phyloP scores from a whole-genome alignment of 257 asterid species.

The Cordia subcordata region DNA sequence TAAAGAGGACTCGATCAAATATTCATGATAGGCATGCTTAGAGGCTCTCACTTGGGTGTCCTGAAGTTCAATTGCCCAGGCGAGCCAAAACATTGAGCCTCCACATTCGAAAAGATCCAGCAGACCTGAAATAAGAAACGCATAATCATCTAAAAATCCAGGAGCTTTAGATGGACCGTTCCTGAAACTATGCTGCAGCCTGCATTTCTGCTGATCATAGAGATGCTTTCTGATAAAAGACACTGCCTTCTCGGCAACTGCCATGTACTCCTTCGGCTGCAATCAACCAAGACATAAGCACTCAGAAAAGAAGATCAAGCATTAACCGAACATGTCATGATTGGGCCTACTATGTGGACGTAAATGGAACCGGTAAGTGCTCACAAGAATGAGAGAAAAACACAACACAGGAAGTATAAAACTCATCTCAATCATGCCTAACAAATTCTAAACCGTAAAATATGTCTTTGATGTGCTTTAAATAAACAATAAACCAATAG shows the following conservation, averaged over 20 bases:
- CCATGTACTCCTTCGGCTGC: conserved; percentile 79
- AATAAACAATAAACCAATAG: no score
- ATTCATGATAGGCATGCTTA: not conserved
- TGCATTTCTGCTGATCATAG: conserved; percentile 47
- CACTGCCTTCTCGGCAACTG: conserved; percentile 82
- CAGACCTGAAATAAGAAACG: conserved; percentile 71
- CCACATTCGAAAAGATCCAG: conserved; percentile 82
- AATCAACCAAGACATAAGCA: conserved; percentile 11
- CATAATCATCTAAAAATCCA: conserved; percentile 86
- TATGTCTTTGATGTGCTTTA: no score
- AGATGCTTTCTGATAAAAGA: conserved; percentile 68
- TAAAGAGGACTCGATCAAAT: not conserved
- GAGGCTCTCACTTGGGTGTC: conserved; percentile 49
- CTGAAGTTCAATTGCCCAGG: conserved; percentile 91
- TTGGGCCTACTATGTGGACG: no score
- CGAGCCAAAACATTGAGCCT: conserved; percentile 64
- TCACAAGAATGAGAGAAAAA: no score
- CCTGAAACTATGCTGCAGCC: conserved; percentile 85
- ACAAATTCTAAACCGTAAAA: no score
- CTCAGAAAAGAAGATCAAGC: not conserved
- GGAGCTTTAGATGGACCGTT: conserved; percentile 93
- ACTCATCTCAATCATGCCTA: no score
- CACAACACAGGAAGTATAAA: no score
- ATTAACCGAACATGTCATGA: not conserved
- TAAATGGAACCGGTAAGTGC: no score